Conservation (phyloP, 345 rosid genomes). For the Cardamine chenopodiifolia region DNA sequence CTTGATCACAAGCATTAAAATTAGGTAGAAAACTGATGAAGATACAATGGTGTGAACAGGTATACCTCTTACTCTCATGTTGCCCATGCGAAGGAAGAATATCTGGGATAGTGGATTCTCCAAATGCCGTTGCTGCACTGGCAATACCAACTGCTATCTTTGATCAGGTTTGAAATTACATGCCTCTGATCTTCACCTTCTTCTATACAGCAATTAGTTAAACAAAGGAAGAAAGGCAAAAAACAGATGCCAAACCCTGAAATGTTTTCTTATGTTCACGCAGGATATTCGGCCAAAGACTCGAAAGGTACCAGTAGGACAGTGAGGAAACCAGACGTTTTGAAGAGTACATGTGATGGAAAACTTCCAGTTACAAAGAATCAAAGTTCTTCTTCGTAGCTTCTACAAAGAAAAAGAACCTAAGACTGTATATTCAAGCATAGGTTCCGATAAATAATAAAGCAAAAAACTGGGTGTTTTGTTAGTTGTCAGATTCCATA, state of each 20-base stretch:
- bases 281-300: slow-evolving; percentile 83
- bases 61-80: no score
- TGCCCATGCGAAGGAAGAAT: no score
- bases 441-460: no score
- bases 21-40: neutral
- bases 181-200: neutral
- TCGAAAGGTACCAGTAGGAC: slow-evolving; percentile 64
- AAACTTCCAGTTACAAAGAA: slow-evolving; percentile 70
- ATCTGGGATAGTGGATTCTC: no score
- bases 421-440: no score
- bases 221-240: neutral
- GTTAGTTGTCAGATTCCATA: no score
- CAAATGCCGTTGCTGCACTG: no score
- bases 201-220: neutral
- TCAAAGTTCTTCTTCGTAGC: slow-evolving; percentile 52
- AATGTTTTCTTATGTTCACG: slow-evolving; percentile 9
- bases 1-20: neutral
- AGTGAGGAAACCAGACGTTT: slow-evolving; percentile 67
- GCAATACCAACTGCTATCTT: no score
- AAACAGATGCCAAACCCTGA: neutral
- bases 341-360: slow-evolving; percentile 74
- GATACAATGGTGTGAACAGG: slow-evolving; percentile 1
- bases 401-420: neutral
- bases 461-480: no score
- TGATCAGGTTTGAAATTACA: neutral